Evolutionary conservation across 257 asterid genomes (phyloP), one percentile per base, ranked within the genome.

Genomic region (Solanum habrochaites): DNA sequence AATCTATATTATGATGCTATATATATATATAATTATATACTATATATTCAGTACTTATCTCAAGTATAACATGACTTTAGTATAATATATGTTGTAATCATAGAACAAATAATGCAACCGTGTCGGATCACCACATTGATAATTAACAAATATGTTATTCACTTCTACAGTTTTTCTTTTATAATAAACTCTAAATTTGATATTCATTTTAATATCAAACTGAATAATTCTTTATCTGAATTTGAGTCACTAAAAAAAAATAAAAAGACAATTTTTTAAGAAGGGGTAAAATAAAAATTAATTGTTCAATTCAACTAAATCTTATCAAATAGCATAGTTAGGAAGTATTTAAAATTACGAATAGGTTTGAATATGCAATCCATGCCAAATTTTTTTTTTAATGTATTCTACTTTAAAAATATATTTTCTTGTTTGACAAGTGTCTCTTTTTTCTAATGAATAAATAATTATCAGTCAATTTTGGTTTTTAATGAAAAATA

Each of bases 21-120:
- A 35, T 35, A 49, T 49, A 49, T 49, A 49, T 49, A 0, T 29
- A 0, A 4, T 47, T 16, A 5, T 0, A 0, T 0, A 69, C 15
- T n/a, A n/a, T n/a, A n/a, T n/a, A n/a, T n/a, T n/a, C n/a, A 29
- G 29, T 21, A 27, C 14, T 29, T 27, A 31, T 69, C 40, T 69
- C 12, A 29, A 23, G 23, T 3, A 69, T 69, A 31, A 7, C 40
- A 29, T 15, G 0, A 2, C 18, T 52, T 52, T 52, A 52, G n/a
- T 52, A 18, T 52, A 52, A 52, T 16, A 52, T 52, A 18, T 18
- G 62, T 18, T 52, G n/a, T 52, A 52, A 16, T 52, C 62, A 52
- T 18, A 18, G n/a, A 52, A 52, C 62, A 0, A 52, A 52, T 18
- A 52, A 52, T 52, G 20, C 62, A 18, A 52, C 18, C 62, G 62